A percentile compares a stretch with the other conserved stretches of the same genome.
Conservation (phyloP, 176 grass and related monocot species). For the Bothriochloa decipiens region DNA sequence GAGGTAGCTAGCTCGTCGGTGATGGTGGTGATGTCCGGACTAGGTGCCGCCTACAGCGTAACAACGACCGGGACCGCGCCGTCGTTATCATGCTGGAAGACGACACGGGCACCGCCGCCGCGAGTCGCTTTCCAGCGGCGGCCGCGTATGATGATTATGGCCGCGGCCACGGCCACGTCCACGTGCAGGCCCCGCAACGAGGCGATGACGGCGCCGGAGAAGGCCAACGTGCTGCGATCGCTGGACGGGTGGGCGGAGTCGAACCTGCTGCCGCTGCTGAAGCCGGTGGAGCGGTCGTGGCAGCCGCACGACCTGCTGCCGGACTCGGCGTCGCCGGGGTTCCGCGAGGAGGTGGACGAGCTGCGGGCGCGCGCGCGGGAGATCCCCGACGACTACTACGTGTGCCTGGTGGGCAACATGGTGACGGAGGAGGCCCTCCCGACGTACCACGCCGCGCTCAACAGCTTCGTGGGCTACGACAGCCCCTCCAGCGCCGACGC, state of each 20-base stretch:
- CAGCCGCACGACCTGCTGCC: slow-evolving; percentile 54
- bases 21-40: background rate
- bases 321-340: slow-evolving; percentile 30
- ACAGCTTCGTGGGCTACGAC: slow-evolving; percentile 46
- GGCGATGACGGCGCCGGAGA: background rate
- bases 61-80: background rate
- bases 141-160: too few relatives aligned
- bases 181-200: background rate
- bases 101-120: background rate
- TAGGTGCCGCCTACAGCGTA: background rate
- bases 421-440: slow-evolving; percentile 55
- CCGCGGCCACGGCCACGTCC: background rate
- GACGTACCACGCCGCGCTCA: slow-evolving; percentile 47
- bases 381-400: slow-evolving; percentile 55
- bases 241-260: slow-evolving; percentile 47
- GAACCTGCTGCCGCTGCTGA: slow-evolving; percentile 42
- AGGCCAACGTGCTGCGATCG: slow-evolving; percentile 37
- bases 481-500: slow-evolving; percentile 15
- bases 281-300: slow-evolving; percentile 46
- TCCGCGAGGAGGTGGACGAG: slow-evolving; percentile 43
- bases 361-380: slow-evolving; percentile 29
- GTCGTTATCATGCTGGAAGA: background rate
- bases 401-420: slow-evolving; percentile 60
- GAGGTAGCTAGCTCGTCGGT: too few relatives aligned
- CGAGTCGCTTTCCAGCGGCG: background rate